phyloP scores from a whole-genome alignment of 176 grass and related monocot species.

The Carex scoparia region DNA sequence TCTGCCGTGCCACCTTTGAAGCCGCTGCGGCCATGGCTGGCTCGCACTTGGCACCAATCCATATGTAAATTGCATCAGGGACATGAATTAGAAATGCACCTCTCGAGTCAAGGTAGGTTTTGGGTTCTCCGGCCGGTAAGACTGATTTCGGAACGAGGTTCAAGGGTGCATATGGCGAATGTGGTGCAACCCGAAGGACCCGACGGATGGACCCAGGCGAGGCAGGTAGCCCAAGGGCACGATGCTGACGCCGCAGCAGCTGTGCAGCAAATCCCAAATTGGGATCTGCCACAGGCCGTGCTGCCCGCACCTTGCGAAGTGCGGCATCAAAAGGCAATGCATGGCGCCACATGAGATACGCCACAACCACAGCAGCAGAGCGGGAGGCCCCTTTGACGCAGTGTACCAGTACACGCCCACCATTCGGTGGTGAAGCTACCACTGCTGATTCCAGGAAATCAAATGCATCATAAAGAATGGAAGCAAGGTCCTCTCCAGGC shows the following conservation, averaged over 20 bases:
- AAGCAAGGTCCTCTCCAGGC: slow-evolving; percentile 42
- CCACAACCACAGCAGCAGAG: slow-evolving; percentile 39
- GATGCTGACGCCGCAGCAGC: slow-evolving; percentile 37
- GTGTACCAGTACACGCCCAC: slow-evolving; percentile 43
- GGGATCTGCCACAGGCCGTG: slow-evolving; percentile 33
- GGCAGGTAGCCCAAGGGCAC: slow-evolving; percentile 20
- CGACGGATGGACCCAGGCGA: slow-evolving; percentile 29
- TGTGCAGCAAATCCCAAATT: slow-evolving; percentile 54
- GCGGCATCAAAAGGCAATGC: slow-evolving; percentile 35
- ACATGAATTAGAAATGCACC: slow-evolving; percentile 42
- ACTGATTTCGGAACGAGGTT: slow-evolving; percentile 43
- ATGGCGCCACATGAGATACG: slow-evolving; percentile 57
- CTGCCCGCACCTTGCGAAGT: slow-evolving; percentile 31
- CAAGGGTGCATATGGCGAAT: slow-evolving; percentile 41
- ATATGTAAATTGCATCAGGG: slow-evolving; percentile 33
- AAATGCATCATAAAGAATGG: slow-evolving; percentile 47
- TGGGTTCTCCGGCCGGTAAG: not conserved
- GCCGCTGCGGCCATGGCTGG: slow-evolving; percentile 32
- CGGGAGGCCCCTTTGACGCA: slow-evolving; percentile 41
- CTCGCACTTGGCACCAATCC: slow-evolving; percentile 36
- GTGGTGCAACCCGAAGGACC: slow-evolving; percentile 36
- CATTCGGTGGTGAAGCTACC: not conserved
- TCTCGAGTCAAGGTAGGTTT: slow-evolving; percentile 39
- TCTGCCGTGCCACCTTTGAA: slow-evolving; percentile 26
- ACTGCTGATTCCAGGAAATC: slow-evolving; percentile 43